These are phyloP conservation scores for Sideroxylon spinosum DNA, from an alignment of 179 eudicot species.

Conservation along the genomic window DNA sequence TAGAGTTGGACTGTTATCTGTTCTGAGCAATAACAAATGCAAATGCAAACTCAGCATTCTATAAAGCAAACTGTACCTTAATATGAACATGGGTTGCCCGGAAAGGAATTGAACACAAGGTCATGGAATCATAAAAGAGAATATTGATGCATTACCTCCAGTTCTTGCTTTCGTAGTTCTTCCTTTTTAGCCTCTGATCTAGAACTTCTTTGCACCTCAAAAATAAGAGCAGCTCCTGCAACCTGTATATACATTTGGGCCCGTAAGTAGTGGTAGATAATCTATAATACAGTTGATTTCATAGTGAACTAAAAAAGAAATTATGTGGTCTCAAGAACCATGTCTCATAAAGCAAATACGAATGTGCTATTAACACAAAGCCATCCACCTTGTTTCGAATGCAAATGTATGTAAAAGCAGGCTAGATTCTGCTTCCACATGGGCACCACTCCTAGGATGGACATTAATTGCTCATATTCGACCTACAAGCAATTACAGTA, in stretches of 20 bases:
- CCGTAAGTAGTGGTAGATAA: constrained; percentile 10
- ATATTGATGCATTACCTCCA: constrained; percentile 32
- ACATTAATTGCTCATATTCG: neutral
- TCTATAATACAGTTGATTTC: neutral
- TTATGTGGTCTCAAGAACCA: neutral
- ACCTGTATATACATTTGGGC: constrained; percentile 27
- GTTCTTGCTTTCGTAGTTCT: constrained; percentile 39
- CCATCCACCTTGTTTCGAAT: neutral
- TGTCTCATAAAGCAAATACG: neutral
- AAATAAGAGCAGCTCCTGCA: constrained; percentile 42
- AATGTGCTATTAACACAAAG: neutral
- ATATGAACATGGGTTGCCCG: neutral
- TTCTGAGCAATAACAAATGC: neutral
- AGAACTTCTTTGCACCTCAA: constrained; percentile 49
- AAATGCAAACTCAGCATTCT: neutral
- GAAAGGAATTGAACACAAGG: neutral
- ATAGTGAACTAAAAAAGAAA: neutral
- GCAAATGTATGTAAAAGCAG: constrained; percentile 3
- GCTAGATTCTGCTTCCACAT: constrained; percentile 5
- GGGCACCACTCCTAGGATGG: neutral
- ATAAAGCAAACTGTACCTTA: neutral
- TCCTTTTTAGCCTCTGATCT: constrained; percentile 55
- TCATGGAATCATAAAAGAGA: neutral
- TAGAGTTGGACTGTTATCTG: neutral
- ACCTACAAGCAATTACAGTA: neutral